Conservation (phyloP, 306 rosid genomes). For the Dalbergia cultrata region DNA sequence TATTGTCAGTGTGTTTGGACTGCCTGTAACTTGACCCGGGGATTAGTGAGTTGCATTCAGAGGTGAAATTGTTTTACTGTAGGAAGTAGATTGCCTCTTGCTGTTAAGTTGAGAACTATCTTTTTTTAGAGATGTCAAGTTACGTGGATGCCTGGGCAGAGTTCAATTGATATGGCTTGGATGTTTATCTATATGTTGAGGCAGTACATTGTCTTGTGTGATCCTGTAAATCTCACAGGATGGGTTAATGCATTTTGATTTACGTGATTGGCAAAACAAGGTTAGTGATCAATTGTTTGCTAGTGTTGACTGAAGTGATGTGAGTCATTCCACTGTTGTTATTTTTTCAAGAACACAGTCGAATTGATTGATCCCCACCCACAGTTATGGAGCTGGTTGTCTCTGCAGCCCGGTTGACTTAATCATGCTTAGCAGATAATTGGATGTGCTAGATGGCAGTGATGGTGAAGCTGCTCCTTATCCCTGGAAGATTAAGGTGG, state of each 20-base stretch:
- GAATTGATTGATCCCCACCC: slow-evolving; percentile 82
- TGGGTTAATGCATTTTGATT: slow-evolving; percentile 39
- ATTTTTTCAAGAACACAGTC: slow-evolving; percentile 55
- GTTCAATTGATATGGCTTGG: slow-evolving; percentile 52
- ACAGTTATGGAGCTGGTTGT: slow-evolving; percentile 95
- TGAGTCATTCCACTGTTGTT: slow-evolving; percentile 45
- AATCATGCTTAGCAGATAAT: slow-evolving; percentile 72
- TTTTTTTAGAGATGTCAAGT: slow-evolving; percentile 51
- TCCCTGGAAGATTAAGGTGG: slow-evolving; percentile 99
- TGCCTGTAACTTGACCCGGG: slow-evolving; percentile 56
- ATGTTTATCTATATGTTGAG: slow-evolving; percentile 42
- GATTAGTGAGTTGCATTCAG: slow-evolving; percentile 52
- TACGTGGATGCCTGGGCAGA: slow-evolving; percentile 56
- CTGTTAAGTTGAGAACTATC: slow-evolving; percentile 44
- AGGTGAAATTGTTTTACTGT: slow-evolving; percentile 52
- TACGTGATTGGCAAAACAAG: slow-evolving; percentile 44
- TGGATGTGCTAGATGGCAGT: slow-evolving; percentile 69
- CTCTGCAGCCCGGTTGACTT: slow-evolving; percentile 98
- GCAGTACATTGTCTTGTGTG: slow-evolving; percentile 39
- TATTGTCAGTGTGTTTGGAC: slow-evolving; percentile 54
- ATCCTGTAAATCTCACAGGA: slow-evolving; percentile 43
- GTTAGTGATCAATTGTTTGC: slow-evolving; percentile 48
- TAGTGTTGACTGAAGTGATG: slow-evolving; percentile 55
- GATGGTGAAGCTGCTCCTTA: slow-evolving; percentile 98
- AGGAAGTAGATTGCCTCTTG: slow-evolving; percentile 41